Evolutionary conservation across 2,329 filamentous ascomycete genomes (phyloP).

Genomic region (Penicillium sp.): DNA sequence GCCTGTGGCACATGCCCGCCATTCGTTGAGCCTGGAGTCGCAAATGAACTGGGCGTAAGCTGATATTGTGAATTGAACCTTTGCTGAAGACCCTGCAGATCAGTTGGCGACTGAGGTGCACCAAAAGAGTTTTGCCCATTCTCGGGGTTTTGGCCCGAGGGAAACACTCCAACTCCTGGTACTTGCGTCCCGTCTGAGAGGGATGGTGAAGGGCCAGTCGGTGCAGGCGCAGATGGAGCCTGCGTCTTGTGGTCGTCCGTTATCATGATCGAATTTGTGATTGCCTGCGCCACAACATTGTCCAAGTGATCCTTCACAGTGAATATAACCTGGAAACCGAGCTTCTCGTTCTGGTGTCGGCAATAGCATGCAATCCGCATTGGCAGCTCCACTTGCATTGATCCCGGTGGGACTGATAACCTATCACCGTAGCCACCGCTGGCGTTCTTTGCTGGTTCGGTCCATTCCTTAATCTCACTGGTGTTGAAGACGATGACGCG

Average conservation of each 20-base stretch:
- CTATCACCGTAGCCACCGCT: constrained; percentile 43
- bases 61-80: constrained; percentile 47
- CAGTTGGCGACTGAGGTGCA: constrained; percentile 46
- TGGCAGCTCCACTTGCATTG: constrained; percentile 76
- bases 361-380: constrained; percentile 99
- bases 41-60: constrained; percentile 38
- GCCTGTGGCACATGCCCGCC: constrained; percentile 47
- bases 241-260: constrained; percentile 97
- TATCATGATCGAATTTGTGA: constrained; percentile 89
- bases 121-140: constrained; percentile 25
- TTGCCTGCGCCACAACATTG: constrained; percentile 75
- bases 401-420: constrained; percentile 48
- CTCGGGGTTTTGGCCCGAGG: constrained; percentile 32
- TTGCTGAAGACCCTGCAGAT: constrained; percentile 59
- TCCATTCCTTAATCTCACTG: constrained; percentile 81
- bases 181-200: constrained; percentile 40
- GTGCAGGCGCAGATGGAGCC: constrained; percentile 40
- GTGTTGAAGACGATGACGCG: constrained; percentile 91
- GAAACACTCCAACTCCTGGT: constrained; percentile 44
- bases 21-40: constrained; percentile 37
- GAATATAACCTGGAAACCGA: constrained; percentile 90
- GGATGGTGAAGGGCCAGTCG: constrained; percentile 32
- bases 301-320: constrained; percentile 81
- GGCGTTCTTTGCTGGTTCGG: constrained; percentile 57
- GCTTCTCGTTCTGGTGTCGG: constrained; percentile 89